phyloP scores from a whole-genome alignment of 2,329 filamentous ascomycete genomes.

The Aurifilum marmelostoma region DNA sequence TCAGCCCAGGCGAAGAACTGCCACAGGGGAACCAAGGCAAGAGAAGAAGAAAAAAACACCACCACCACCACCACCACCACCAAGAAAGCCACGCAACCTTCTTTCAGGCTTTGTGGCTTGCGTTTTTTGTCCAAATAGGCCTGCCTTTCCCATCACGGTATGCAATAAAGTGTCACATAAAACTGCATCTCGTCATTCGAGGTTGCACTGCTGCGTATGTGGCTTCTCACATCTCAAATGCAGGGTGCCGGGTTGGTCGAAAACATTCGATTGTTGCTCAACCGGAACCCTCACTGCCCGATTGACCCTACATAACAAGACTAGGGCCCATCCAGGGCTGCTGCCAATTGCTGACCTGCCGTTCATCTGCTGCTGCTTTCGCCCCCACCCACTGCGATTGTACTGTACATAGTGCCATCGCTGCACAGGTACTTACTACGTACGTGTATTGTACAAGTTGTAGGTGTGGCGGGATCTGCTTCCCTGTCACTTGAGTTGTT shows the following conservation, averaged over 20 bases:
- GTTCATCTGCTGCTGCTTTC: neutral
- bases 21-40: neutral
- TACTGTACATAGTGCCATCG: too few species aligned
- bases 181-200: neutral
- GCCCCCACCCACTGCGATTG: neutral
- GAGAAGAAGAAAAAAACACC: too few species aligned
- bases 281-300: constrained; percentile 20
- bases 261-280: constrained; percentile 15
- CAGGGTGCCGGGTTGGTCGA: constrained; percentile 20
- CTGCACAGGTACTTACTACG: too few species aligned
- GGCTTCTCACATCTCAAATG: constrained; percentile 8
- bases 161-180: neutral
- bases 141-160: neutral
- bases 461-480: neutral
- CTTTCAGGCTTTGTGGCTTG: neutral
- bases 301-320: neutral
- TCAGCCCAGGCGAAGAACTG: neutral
- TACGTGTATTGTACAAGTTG: too few species aligned
- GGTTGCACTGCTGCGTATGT: neutral
- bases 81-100: neutral
- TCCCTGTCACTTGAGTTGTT: neutral
- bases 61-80: too few species aligned
- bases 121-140: neutral
- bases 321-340: neutral
- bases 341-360: constrained; percentile 25